Evolutionary conservation across 495 filamentous ascomycete species (phyloP), one percentile per base, ranked within the genome.

Genomic region (Letharia lupina): DNA sequence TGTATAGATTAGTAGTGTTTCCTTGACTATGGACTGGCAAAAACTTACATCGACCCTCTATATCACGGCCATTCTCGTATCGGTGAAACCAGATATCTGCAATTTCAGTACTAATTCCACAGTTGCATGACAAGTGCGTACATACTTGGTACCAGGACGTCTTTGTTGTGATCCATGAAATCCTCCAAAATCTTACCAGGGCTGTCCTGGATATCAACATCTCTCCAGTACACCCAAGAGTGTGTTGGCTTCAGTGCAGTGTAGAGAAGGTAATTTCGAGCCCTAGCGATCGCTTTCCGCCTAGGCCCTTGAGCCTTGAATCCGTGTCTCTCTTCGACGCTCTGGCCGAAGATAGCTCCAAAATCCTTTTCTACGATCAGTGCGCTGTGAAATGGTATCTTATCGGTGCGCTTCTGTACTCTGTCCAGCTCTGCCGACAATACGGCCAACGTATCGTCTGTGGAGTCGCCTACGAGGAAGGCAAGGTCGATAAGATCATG

Each of bases 141-240:
- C 90, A 73, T 90, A 97, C 93, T 98, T 1, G 94, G 94, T 70
- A 98, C 95, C 57, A 98, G 77, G 69, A 98, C 85, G 75, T 98
- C 94, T 73, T 84, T 84, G 74, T 98, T 89, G 71, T 98, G 94
- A 52, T 91, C 89, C 64, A 94, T 89, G 72, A 98, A 95, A 73
- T 98, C 93, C 80, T 98, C 91, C 31, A 98, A 78, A 64, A 98
- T 96, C 67, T 83, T 87, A 47, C 80, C 80, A 9, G 95, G 91
- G 74, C 89, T 95, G 69, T 98, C 94, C 37, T 87, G 83, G 71
- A 98, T 97, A 77, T 98, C 94, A 40, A 96, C 91, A 74, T 98
- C 94, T 64, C 95, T 86, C 94, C 94, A 98, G 76, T 97, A 98
- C 35, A 98, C 95, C 94, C 94, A 98, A 11, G 90, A 93, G 75